Evolutionary conservation across 805 yeast species (phyloP).

Genomic region (Jamesozyma hellenica): DNA sequence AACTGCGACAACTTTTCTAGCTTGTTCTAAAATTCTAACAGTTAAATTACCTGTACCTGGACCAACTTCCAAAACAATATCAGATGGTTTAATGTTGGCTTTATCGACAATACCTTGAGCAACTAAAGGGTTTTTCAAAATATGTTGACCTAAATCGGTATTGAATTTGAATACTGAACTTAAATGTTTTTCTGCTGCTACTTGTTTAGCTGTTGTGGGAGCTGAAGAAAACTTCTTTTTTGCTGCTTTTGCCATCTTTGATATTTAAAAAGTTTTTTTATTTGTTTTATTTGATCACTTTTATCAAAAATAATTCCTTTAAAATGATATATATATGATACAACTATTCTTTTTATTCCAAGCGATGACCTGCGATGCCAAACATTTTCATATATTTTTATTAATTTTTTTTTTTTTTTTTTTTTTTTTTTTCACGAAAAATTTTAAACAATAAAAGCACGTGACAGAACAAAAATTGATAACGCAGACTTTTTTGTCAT

Average conservation of each 20-base stretch:
- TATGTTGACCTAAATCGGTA: constrained; percentile 94
- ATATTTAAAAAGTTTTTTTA: no score
- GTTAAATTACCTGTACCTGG: constrained; percentile 99
- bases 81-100: constrained; percentile 86
- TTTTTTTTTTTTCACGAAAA: no score
- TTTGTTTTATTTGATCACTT: no score
- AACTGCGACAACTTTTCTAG: constrained; percentile 86
- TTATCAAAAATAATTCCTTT: no score
- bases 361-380: no score
- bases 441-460: no score
- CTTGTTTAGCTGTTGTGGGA: constrained; percentile 44
- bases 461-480: no score
- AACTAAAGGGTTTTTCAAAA: constrained; percentile 86
- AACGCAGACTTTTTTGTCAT: no score
- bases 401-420: no score
- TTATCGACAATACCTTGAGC: constrained; percentile 98
- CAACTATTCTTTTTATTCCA: no score
- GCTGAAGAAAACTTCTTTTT: constrained; percentile 50
- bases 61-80: constrained; percentile 90
- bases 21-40: constrained; percentile 83
- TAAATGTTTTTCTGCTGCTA: constrained; percentile 58
- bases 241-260: constrained; percentile 53
- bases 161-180: constrained; percentile 86
- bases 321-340: no score
- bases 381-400: no score